Conservation (phyloP, 1,139 yeast genomes). For the Dujonia santamariae region DNA sequence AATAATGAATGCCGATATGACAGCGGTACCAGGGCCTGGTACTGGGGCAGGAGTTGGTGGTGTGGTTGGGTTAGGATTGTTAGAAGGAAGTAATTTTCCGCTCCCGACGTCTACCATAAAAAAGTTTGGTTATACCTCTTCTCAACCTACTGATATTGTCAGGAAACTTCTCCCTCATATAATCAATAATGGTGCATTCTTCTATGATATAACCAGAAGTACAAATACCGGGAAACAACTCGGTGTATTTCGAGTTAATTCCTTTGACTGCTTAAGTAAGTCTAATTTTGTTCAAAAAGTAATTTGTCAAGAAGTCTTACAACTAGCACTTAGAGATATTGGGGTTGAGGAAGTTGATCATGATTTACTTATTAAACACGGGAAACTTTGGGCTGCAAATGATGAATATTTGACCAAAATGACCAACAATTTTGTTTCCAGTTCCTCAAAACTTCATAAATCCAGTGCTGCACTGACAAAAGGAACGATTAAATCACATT, state of each 20-base stretch:
- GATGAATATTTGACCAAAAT: slow-evolving; percentile 47
- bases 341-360: slow-evolving; percentile 29
- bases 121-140: slow-evolving; percentile 34
- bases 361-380: slow-evolving; percentile 50
- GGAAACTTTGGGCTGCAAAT: slow-evolving; percentile 61
- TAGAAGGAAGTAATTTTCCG: slow-evolving; percentile 18
- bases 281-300: slow-evolving; percentile 58
- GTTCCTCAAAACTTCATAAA: slow-evolving; percentile 28
- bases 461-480: slow-evolving; percentile 32
- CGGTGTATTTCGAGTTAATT: slow-evolving; percentile 64
- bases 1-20: neutral
- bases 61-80: too few species aligned
- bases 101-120: slow-evolving; percentile 31
- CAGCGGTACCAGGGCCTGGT: neutral
- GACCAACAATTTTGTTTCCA: slow-evolving; percentile 36
- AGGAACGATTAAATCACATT: slow-evolving; percentile 39
- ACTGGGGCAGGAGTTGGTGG: too few species aligned
- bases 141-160: slow-evolving; percentile 38
- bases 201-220: slow-evolving; percentile 48
- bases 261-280: slow-evolving; percentile 64
- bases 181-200: slow-evolving; percentile 62
- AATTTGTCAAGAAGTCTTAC: slow-evolving; percentile 60
- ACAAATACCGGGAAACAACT: slow-evolving; percentile 62
- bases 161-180: slow-evolving; percentile 44
- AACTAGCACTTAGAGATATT: slow-evolving; percentile 54